These are phyloP conservation scores for Nannizziopsis arthrosporioides DNA, from an alignment of 2,329 filamentous ascomycete genomes.

Conservation along the genomic window DNA sequence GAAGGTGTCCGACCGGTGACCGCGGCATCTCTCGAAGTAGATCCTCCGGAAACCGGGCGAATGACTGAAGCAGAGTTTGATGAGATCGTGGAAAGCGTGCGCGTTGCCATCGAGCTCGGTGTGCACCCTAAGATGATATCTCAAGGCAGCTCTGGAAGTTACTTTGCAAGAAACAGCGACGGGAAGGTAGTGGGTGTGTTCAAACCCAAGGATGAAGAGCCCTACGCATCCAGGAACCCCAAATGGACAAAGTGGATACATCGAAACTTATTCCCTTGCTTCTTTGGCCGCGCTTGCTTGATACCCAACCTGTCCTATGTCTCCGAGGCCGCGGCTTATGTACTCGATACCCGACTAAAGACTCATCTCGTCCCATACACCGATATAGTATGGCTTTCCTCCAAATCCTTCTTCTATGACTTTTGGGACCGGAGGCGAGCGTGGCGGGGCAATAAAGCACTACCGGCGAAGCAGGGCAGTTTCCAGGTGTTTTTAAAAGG, in stretches of 20 bases:
- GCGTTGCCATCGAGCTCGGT: conserved; percentile 75
- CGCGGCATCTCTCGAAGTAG: conserved; percentile 56
- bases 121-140: conserved; percentile 92
- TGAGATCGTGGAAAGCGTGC: conserved; percentile 77
- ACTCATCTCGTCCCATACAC: conserved; percentile 94
- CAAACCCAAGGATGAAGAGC: conserved; percentile 98
- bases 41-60: conserved; percentile 43
- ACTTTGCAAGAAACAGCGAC: conserved; percentile 83
- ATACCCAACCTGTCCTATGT: conserved; percentile 98
- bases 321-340: conserved; percentile 92
- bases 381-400: conserved; percentile 84
- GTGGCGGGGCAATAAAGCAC: conserved; percentile 71
- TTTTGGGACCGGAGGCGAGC: conserved; percentile 90
- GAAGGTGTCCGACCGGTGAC: conserved; percentile 74
- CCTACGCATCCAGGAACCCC: conserved; percentile 89
- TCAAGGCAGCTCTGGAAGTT: conserved; percentile 93
- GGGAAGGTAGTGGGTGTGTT: conserved; percentile 96
- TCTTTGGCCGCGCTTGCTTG: conserved; percentile 85
- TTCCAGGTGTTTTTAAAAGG: conserved; percentile 97
- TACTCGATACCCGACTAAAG: conserved; percentile 77
- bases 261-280: conserved; percentile 91
- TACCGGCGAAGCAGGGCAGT: conserved; percentile 84
- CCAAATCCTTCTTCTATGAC: conserved; percentile 95
- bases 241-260: conserved; percentile 99
- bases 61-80: conserved; percentile 78